These are phyloP conservation scores for Rhodotorula sp. DNA, from an alignment of 1,284 basidiomycete species.

Conservation along the genomic window DNA sequence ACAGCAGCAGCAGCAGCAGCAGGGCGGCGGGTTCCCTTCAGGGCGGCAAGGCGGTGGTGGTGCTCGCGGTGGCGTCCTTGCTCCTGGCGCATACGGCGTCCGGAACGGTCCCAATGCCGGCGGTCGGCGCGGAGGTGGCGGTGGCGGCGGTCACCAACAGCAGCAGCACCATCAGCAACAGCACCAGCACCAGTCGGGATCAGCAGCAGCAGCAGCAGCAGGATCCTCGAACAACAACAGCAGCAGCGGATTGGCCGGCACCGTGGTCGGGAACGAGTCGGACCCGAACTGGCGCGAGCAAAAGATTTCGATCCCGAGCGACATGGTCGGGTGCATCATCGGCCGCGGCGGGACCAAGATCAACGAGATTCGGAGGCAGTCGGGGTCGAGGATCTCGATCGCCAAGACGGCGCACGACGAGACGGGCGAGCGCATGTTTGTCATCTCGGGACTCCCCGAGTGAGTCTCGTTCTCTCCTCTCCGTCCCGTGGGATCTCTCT, in stretches of 20 bases:
- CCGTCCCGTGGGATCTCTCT: constrained; percentile 22
- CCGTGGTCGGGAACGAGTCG: constrained; percentile 52
- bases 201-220: background rate
- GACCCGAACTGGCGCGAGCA: constrained; percentile 85
- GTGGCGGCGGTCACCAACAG: no score
- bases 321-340: constrained; percentile 75
- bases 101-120: constrained; percentile 3
- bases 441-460: constrained; percentile 93
- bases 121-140: background rate
- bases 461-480: constrained; percentile 18
- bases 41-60: background rate
- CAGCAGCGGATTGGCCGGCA: constrained; percentile 46
- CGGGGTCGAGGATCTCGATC: constrained; percentile 94
- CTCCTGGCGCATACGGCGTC: background rate
- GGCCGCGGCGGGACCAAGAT: constrained; percentile 97
- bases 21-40: background rate
- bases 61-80: background rate
- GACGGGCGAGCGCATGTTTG: constrained; percentile 98
- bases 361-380: constrained; percentile 94
- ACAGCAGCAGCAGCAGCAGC: constrained; percentile 1
- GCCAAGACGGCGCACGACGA: constrained; percentile 98
- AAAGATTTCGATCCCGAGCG: constrained; percentile 96
- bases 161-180: background rate
- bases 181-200: background rate
- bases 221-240: background rate